Evolutionary conservation across 805 yeast genomes (phyloP).

Genomic region (Myxozyma monticola): DNA sequence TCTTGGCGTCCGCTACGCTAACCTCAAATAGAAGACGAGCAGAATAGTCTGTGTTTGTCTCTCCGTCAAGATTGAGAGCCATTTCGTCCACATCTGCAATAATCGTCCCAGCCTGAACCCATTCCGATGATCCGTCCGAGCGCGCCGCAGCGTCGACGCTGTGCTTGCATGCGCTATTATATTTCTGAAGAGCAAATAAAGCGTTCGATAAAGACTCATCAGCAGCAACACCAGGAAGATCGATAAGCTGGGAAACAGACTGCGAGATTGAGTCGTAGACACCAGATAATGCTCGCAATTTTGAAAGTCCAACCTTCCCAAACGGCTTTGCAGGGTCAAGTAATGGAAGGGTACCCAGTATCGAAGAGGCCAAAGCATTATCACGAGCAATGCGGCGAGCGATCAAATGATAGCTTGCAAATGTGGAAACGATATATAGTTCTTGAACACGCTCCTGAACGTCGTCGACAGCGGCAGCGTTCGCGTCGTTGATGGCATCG

Average conservation of each 20-base stretch:
- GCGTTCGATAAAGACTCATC: constrained; percentile 67
- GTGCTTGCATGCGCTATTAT: constrained; percentile 42
- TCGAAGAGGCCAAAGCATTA: constrained; percentile 23
- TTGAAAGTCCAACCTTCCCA: constrained; percentile 15
- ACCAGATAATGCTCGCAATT: constrained; percentile 43
- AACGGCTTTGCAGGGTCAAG: constrained; percentile 2
- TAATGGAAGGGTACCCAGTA: constrained; percentile 11
- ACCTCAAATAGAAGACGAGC: constrained; percentile 12
- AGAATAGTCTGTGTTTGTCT: constrained; percentile 6
- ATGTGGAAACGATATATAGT: constrained; percentile 73
- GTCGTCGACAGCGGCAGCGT: constrained; percentile 12
- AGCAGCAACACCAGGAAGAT: constrained; percentile 88
- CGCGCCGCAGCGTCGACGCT: constrained; percentile 24
- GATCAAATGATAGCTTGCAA: constrained; percentile 65
- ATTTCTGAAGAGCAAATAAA: constrained; percentile 51
- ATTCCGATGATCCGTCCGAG: constrained; percentile 24
- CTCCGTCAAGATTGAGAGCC: constrained; percentile 17
- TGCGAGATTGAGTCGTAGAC: constrained; percentile 53
- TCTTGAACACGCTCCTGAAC: constrained; percentile 59
- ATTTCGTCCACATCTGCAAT: constrained; percentile 23
- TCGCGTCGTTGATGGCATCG: constrained; percentile 44
- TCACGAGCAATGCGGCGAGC: constrained; percentile 76
- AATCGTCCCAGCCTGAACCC: constrained; percentile 25
- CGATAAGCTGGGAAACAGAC: constrained; percentile 61
- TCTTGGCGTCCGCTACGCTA: constrained; percentile 21